Percentiles rank a stretch among this genome's conserved stretches.
Conservation (phyloP, 2,329 filamentous ascomycete genomes). For the Colletotrichum chlorophyti region DNA sequence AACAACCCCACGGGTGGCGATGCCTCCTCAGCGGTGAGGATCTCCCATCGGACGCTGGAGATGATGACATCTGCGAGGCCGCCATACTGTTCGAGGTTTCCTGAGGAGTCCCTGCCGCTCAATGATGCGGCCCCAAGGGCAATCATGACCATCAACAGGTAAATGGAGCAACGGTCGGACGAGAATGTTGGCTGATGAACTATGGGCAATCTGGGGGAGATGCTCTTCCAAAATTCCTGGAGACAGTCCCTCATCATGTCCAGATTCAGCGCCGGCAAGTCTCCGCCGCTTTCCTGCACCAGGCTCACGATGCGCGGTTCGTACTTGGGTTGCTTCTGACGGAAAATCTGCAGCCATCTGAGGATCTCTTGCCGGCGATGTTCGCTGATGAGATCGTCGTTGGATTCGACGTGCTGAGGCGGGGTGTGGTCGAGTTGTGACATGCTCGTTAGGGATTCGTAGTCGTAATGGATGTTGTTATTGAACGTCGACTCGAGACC, state of each 20-base stretch:
- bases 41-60: constrained; percentile 78
- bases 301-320: constrained; percentile 34
- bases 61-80: constrained; percentile 67
- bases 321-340: constrained; percentile 49
- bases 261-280: constrained; percentile 64
- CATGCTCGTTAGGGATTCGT: constrained; percentile 54
- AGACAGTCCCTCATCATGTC: constrained; percentile 87
- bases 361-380: constrained; percentile 52
- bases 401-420: constrained; percentile 45
- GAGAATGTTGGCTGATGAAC: constrained; percentile 89
- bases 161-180: constrained; percentile 77
- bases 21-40: constrained; percentile 83
- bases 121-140: constrained; percentile 83
- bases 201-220: constrained; percentile 86
- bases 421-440: constrained; percentile 54
- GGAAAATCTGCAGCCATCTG: constrained; percentile 49
- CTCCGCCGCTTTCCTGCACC: constrained; percentile 47
- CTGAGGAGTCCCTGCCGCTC: constrained; percentile 67
- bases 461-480: constrained; percentile 58
- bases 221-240: constrained; percentile 85
- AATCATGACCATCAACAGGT: constrained; percentile 82
- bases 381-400: constrained; percentile 53
- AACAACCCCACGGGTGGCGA: constrained; percentile 84
- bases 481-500: constrained; percentile 59
- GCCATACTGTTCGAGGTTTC: constrained; percentile 52